Conservation (phyloP, 1,284 basidiomycete genomes). For the Puccinia polysora region DNA sequence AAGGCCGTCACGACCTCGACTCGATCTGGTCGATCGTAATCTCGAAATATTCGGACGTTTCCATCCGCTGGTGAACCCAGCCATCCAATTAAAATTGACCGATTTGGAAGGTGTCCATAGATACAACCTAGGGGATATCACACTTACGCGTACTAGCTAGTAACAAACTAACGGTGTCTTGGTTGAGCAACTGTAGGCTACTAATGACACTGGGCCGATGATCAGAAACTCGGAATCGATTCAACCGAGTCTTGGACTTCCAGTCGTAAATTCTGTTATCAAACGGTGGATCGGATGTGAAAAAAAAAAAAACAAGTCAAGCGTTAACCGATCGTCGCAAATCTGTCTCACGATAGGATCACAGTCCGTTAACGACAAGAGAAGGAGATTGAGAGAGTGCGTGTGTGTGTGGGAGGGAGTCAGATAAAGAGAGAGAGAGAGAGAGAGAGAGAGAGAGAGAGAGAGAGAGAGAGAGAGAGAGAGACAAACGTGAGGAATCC, state of each 20-base stretch:
- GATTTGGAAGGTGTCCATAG: no score
- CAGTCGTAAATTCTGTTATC: conserved; percentile 27
- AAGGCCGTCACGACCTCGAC: conserved; percentile 35
- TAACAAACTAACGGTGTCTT: conserved; percentile 33
- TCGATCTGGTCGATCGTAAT: conserved; percentile 15
- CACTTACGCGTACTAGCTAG: conserved; percentile 34
- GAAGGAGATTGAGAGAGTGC: no score
- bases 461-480: neutral
- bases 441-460: no score
- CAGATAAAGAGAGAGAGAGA: no score
- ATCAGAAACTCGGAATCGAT: conserved; percentile 30
- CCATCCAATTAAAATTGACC: no score
- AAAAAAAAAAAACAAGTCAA: neutral
- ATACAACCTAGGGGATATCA: neutral
- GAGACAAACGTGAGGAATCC: conserved; percentile 19
- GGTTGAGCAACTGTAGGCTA: conserved; percentile 37
- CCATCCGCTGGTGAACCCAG: conserved; percentile 37
- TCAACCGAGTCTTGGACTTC: conserved; percentile 21
- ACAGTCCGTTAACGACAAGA: no score
- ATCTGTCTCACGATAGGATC: no score
- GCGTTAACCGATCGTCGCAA: neutral
- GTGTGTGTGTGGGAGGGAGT: no score
- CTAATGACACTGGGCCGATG: conserved; percentile 18
- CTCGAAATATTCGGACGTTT: conserved; percentile 34
- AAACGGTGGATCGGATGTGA: neutral